These are phyloP conservation scores for Erythrophleum fordii DNA, from an alignment of 306 rosid genomes.

Conservation along the genomic window DNA sequence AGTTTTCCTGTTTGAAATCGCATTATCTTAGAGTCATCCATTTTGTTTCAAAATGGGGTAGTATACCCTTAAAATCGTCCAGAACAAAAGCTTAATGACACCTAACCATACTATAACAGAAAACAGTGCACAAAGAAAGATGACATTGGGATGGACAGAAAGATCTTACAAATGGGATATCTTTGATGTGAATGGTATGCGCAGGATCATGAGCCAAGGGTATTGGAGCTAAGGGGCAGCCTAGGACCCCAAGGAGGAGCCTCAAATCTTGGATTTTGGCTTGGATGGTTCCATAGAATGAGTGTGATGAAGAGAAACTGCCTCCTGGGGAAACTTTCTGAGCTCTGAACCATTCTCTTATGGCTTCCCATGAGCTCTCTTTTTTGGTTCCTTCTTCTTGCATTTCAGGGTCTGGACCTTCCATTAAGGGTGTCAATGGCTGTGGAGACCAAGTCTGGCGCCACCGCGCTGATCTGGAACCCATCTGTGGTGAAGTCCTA, in stretches of 20 bases:
- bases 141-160: not conserved
- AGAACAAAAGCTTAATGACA: no score
- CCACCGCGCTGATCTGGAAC: slow-evolving; percentile 13
- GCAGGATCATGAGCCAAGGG: slow-evolving; percentile 57
- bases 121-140: not conserved
- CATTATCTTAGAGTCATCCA: not conserved
- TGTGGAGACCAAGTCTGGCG: slow-evolving; percentile 78
- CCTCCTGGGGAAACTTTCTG: slow-evolving; percentile 59
- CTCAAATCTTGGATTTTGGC: slow-evolving; percentile 78
- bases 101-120: no score
- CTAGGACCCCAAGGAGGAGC: slow-evolving; percentile 91
- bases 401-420: slow-evolving; percentile 91
- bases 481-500: not conserved
- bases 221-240: slow-evolving; percentile 94
- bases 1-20: slow-evolving; percentile 64
- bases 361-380: slow-evolving; percentile 87
- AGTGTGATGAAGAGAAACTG: slow-evolving; percentile 30
- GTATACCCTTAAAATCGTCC: no score
- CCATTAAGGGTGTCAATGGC: slow-evolving; percentile 86
- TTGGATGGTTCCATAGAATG: slow-evolving; percentile 54
- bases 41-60: no score
- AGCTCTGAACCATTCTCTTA: slow-evolving; percentile 84
- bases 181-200: slow-evolving; percentile 57
- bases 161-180: slow-evolving; percentile 73
- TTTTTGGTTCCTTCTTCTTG: slow-evolving; percentile 86